A percentile compares a stretch with the other conserved stretches of the same genome.
Evolutionary conservation across 208 protist genomes (phyloP).

Genomic region (Leptomonas pyrrhocoris): DNA sequence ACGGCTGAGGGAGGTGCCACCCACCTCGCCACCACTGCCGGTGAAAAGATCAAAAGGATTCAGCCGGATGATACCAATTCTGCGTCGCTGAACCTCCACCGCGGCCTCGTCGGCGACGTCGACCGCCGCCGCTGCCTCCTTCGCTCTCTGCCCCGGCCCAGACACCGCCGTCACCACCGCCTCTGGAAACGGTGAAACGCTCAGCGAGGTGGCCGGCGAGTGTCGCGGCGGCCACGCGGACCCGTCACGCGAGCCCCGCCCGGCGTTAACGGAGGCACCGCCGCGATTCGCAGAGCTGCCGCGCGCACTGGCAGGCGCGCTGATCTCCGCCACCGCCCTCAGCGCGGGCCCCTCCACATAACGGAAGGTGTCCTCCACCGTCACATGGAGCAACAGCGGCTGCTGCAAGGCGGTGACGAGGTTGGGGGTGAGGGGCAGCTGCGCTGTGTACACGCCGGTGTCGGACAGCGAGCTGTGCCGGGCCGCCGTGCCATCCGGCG

Average conservation of each 20-base stretch:
- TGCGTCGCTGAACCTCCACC: slow-evolving; percentile 5
- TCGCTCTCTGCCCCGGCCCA: not conserved
- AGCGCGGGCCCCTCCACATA: slow-evolving; percentile 7
- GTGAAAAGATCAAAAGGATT: slow-evolving; percentile 17
- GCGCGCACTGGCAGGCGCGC: not conserved
- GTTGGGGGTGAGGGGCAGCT: slow-evolving; percentile 14
- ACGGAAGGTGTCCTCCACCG: slow-evolving; percentile 26
- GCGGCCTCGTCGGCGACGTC: not conserved
- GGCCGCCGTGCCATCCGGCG: slow-evolving; percentile 3
- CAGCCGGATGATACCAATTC: slow-evolving; percentile 12
- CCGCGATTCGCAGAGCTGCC: slow-evolving; percentile 2
- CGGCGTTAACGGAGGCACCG: not conserved
- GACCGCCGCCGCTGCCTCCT: not conserved
- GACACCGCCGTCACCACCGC: not conserved
- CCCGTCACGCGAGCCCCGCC: not conserved
- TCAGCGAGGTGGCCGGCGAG: not conserved
- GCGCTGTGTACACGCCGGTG: slow-evolving; percentile 12
- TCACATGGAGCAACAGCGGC: slow-evolving; percentile 22
- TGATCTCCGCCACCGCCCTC: slow-evolving; percentile 10
- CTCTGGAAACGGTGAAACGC: slow-evolving; percentile 9
- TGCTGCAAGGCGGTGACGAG: slow-evolving; percentile 26
- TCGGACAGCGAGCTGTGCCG: slow-evolving; percentile 12
- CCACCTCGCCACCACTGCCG: not conserved
- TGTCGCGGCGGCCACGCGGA: not conserved
- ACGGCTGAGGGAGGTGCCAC: not conserved